Evolutionary conservation across 768 basidiomycete genomes (phyloP).

Genomic region (Auricularia cornea): DNA sequence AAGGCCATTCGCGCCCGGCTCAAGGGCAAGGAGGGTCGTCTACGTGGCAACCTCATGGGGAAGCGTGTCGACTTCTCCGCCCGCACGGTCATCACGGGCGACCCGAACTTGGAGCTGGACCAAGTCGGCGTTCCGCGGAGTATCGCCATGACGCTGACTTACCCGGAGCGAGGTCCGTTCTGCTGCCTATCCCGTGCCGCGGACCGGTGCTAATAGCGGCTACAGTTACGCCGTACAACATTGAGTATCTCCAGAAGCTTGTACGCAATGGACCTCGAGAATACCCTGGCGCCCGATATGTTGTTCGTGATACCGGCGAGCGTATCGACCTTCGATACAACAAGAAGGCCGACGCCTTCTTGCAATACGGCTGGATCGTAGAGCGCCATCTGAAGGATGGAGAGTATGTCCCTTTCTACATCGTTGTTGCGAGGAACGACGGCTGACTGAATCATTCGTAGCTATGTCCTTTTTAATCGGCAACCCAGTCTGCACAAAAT

Average conservation of each 20-base stretch:
- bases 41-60: conserved; percentile 98
- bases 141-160: conserved; percentile 97
- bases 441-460: conserved; percentile 20
- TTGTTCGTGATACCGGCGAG: conserved; percentile 94
- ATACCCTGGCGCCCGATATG: conserved; percentile 95
- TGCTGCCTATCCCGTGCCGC: conserved; percentile 32
- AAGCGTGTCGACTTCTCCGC: conserved; percentile 99
- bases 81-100: conserved; percentile 97
- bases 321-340: conserved; percentile 95
- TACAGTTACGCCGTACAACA: conserved; percentile 90
- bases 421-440: conserved; percentile 2
- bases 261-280: conserved; percentile 91
- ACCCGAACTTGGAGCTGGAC: conserved; percentile 92
- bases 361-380: conserved; percentile 98
- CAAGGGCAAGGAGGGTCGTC: conserved; percentile 97
- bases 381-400: conserved; percentile 97
- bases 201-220: conserved; percentile 19
- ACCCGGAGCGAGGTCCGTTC: conserved; percentile 67
- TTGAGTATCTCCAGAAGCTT: conserved; percentile 85
- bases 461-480: conserved; percentile 92
- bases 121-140: conserved; percentile 93
- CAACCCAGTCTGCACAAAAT: conserved; percentile 98
- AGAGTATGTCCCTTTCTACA: conserved; percentile 59
- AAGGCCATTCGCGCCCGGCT: conserved; percentile 97
- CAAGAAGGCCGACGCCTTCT: conserved; percentile 87